Evolutionary conservation across 352 stramenopile species (phyloP).

Genomic region (Phytophthora boehmeriae): DNA sequence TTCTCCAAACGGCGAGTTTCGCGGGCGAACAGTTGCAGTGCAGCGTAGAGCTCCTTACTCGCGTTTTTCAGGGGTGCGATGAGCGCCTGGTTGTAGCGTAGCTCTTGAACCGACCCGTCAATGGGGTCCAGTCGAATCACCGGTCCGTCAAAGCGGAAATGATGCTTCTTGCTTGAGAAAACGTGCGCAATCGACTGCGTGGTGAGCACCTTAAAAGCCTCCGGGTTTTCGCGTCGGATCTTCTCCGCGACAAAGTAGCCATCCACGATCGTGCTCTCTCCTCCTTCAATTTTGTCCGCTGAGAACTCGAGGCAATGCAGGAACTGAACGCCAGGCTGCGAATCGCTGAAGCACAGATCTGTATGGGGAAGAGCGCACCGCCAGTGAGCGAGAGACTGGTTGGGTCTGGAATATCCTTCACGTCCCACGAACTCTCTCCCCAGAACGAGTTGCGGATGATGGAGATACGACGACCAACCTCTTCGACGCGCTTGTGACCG

Average conservation of each 20-base stretch:
- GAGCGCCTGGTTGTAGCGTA: slow-evolving; percentile 44
- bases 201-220: slow-evolving; percentile 66
- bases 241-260: slow-evolving; percentile 72
- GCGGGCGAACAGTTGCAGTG: slow-evolving; percentile 33
- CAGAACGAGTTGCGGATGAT: slow-evolving; percentile 84
- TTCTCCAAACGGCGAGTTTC: slow-evolving; percentile 25
- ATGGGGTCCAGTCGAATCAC: slow-evolving; percentile 22
- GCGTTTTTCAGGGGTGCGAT: slow-evolving; percentile 21
- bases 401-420: slow-evolving; percentile 56
- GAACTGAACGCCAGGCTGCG: slow-evolving; percentile 40
- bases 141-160: slow-evolving; percentile 28
- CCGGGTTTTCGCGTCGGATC: slow-evolving; percentile 54
- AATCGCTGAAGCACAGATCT: slow-evolving; percentile 39
- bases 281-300: slow-evolving; percentile 42
- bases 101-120: slow-evolving; percentile 20
- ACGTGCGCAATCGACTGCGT: slow-evolving; percentile 30
- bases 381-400: slow-evolving; percentile 42
- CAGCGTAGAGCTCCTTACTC: slow-evolving; percentile 59
- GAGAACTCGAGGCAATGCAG: slow-evolving; percentile 40
- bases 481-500: slow-evolving; percentile 20
- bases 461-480: slow-evolving; percentile 29
- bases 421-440: slow-evolving; percentile 79
- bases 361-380: slow-evolving; percentile 36
- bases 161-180: slow-evolving; percentile 39
- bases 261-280: slow-evolving; percentile 82